Evolutionary conservation across 176 grass and related monocot genomes (phyloP), one percentile per base, ranked within the genome.

Genomic region (Elaeis guineensis): DNA sequence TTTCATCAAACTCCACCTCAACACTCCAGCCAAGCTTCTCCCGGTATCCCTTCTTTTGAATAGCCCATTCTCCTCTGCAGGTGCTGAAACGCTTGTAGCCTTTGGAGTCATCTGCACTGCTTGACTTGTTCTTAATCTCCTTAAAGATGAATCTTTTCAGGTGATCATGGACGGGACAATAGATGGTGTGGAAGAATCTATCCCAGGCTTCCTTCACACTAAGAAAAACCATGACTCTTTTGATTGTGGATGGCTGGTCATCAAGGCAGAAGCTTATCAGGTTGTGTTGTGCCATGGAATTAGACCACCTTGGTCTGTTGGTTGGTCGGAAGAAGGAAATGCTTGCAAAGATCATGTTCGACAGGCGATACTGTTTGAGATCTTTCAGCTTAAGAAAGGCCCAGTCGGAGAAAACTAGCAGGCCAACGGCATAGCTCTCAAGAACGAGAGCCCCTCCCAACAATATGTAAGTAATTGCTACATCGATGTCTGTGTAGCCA

Each of bases 401-500:
- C 79, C 72, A 76, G 21, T 64, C 52, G 3, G 79, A 82, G 30
- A 69, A 44, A 9, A 80, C 2, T 4, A 14, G 19, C 19, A 54
- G 35, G 18, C 48, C 7, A 1, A 75, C 11, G 5, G 81, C 56
- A 3, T 26, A 29, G 26, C 0, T 50, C 20, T 22, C 14, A 15
- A 17, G 83, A 21, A 57, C 5, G 15, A 95, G 52, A 26, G 75
- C 81, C 5, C 77, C 81, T 1, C 71, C 50, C 4, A 95, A 53
- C 4, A 95, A 54, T 21, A 74, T 54, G 54, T 89, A 95, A 8
- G 84, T 88, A 59, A 89, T 77, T 22, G 5, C 35, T 5, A 73
- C 19, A 49, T 93, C 84, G 15, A 62, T 5, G 15, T 0, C 57
- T 6, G 15, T 26, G 26, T 72, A 70, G 39, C 24, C 23, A 3